phyloP scores from a whole-genome alignment of 2,329 filamentous ascomycete species.

The Fusarium compactum region DNA sequence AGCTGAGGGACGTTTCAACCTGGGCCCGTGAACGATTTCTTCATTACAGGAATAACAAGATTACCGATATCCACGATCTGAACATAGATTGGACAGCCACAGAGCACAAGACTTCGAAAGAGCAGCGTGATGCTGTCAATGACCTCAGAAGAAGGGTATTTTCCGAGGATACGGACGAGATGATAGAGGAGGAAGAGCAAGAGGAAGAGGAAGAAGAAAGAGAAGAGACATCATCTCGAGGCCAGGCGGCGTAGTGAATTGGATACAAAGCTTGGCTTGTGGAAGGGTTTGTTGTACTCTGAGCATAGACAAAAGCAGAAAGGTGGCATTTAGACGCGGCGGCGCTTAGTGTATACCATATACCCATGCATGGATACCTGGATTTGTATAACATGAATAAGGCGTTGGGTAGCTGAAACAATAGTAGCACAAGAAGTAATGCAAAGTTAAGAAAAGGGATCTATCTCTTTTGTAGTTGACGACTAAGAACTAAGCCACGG shows the following conservation, averaged over 20 bases:
- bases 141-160: conserved; percentile 12
- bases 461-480: conserved; percentile 26
- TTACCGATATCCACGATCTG: conserved; percentile 13
- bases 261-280: neutral
- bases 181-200: neutral
- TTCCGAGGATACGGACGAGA: neutral
- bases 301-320: conserved; percentile 8
- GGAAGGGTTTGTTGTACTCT: conserved; percentile 13
- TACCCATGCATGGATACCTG: conserved; percentile 14
- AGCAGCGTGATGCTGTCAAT: neutral
- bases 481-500: conserved; percentile 26
- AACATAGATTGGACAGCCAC: conserved; percentile 6
- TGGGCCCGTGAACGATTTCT: conserved; percentile 33
- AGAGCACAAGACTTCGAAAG: conserved; percentile 7
- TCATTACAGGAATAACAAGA: conserved; percentile 3
- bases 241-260: conserved; percentile 3
- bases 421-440: conserved; percentile 25
- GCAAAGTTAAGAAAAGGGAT: conserved; percentile 13
- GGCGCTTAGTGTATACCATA: conserved; percentile 28
- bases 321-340: conserved; percentile 35
- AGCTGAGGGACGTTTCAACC: conserved; percentile 45
- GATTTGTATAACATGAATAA: conserved; percentile 25
- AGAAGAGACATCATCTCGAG: neutral
- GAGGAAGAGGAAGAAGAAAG: neutral
- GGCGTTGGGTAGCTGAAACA: conserved; percentile 18